phyloP scores from a whole-genome alignment of 257 asterid species.

The Ehretia macrophylla region DNA sequence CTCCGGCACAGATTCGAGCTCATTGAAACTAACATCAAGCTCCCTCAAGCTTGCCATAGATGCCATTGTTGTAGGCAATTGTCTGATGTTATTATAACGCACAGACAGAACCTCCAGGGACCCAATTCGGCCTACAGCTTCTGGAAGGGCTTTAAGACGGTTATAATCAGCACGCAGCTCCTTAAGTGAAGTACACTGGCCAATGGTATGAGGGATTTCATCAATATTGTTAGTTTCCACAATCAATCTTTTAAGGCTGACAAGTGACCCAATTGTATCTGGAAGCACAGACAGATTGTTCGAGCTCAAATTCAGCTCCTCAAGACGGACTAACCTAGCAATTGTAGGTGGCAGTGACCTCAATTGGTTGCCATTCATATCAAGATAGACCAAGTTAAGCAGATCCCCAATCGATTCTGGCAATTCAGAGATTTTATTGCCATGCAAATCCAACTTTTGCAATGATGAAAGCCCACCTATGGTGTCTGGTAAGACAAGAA shows the following conservation, averaged over 20 bases:
- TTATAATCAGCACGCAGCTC: conserved; percentile 80
- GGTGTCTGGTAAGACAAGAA: conserved; percentile 55
- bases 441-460: conserved; percentile 57
- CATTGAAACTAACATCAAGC: conserved; percentile 77
- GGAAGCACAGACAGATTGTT: conserved; percentile 62
- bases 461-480: conserved; percentile 62
- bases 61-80: conserved; percentile 80
- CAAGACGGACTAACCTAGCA: conserved; percentile 47
- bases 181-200: conserved; percentile 58
- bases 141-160: conserved; percentile 81
- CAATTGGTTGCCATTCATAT: conserved; percentile 69
- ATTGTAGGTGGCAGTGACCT: conserved; percentile 54
- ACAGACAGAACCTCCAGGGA: conserved; percentile 69
- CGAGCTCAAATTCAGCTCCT: conserved; percentile 84
- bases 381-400: conserved; percentile 55
- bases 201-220: conserved; percentile 77
- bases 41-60: conserved; percentile 59
- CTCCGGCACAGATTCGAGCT: conserved; percentile 79
- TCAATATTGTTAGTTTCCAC: conserved; percentile 72
- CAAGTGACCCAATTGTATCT: conserved; percentile 64
- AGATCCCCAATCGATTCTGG: conserved; percentile 74
- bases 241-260: conserved; percentile 54
- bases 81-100: conserved; percentile 68
- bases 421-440: conserved; percentile 49
- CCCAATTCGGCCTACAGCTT: conserved; percentile 71